phyloP scores from a whole-genome alignment of 2,329 filamentous ascomycete genomes.

The Didymosphaeria variabile region DNA sequence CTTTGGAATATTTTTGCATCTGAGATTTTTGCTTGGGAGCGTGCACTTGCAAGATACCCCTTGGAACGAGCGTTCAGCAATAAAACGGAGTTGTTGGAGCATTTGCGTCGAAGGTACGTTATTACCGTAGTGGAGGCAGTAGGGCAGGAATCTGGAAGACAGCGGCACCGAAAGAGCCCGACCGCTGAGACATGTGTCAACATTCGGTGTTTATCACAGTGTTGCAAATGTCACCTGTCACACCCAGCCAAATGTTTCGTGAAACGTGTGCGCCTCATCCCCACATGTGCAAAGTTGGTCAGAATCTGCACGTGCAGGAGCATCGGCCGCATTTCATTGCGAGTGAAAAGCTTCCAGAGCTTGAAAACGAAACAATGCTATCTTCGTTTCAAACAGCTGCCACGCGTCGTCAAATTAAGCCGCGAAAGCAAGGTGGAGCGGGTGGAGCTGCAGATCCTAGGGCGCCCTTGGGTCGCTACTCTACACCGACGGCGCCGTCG shows the following conservation, averaged over 20 bases:
- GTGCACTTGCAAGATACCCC: constrained; percentile 15
- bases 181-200: constrained; percentile 2
- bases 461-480: background rate
- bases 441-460: background rate
- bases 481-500: background rate
- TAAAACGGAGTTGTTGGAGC: constrained; percentile 2
- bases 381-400: background rate
- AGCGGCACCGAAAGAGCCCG: background rate
- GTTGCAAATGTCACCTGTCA: constrained; percentile 4
- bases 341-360: background rate
- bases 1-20: constrained; percentile 1
- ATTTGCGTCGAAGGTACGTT: background rate
- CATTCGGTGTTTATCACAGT: background rate
- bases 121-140: background rate
- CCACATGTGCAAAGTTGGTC: background rate
- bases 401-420: background rate
- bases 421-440: constrained; percentile 5
- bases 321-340: no score
- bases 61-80: background rate
- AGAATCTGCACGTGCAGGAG: background rate
- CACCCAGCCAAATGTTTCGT: background rate
- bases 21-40: constrained; percentile 7
- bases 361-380: background rate
- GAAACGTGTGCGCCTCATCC: background rate
- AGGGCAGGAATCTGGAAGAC: background rate